Evolutionary conservation across 495 filamentous ascomycete species (phyloP).

Genomic region (Penicillium roqueforti): DNA sequence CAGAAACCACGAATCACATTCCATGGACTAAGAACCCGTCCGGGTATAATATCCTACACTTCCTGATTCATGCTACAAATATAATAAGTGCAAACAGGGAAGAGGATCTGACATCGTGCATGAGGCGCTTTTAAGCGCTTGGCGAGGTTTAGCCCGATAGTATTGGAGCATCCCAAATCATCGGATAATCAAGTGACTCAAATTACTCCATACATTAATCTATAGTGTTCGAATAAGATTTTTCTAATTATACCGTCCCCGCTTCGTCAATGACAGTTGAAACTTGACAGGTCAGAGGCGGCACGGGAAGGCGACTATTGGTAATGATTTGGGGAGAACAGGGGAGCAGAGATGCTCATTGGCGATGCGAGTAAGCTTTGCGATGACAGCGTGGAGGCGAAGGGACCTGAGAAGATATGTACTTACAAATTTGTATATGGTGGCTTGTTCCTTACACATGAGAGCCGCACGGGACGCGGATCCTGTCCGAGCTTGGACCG

Average conservation of each 20-base stretch:
- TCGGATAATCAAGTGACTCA: neutral
- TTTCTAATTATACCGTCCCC: slow-evolving; percentile 5
- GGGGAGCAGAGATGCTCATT: slow-evolving; percentile 7
- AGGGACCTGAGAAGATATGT: neutral
- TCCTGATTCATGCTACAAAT: neutral
- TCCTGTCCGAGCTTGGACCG: neutral
- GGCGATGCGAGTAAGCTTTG: slow-evolving; percentile 6
- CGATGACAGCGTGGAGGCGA: neutral
- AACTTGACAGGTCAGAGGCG: slow-evolving; percentile 25
- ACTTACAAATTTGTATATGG: neutral
- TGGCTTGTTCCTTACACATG: slow-evolving; percentile 12
- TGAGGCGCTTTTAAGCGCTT: slow-evolving; percentile 21
- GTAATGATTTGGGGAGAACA: slow-evolving; percentile 18
- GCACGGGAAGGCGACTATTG: slow-evolving; percentile 21
- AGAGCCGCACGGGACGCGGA: slow-evolving; percentile 16
- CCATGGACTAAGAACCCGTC: neutral
- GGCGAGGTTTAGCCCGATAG: neutral
- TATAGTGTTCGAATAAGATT: neutral
- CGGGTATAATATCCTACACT: neutral
- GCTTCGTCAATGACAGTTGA: slow-evolving; percentile 15
- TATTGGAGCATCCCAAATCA: neutral
- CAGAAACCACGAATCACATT: slow-evolving; percentile 11
- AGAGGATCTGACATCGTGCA: slow-evolving; percentile 18
- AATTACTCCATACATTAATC: neutral
- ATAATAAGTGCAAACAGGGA: neutral